Conservation (phyloP, 1,284 basidiomycete genomes). For the Malassezia psittaci region DNA sequence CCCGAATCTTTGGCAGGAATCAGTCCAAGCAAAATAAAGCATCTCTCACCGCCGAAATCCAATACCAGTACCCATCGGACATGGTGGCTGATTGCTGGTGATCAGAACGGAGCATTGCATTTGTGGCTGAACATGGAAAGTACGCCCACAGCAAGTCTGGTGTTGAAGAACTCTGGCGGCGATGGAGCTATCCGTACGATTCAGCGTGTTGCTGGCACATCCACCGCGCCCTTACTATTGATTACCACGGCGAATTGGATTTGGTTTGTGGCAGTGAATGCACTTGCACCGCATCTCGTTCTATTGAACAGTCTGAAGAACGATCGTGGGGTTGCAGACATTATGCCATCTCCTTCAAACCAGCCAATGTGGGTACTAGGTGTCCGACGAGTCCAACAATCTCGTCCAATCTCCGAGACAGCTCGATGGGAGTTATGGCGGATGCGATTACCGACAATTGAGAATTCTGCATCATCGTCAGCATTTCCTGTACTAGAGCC, state of each 20-base stretch:
- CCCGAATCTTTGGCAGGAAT: background rate
- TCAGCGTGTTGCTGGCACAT: background rate
- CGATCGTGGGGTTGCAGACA: constrained; percentile 7
- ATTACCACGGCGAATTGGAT: constrained; percentile 12
- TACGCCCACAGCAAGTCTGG: background rate
- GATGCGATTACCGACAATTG: constrained; percentile 1
- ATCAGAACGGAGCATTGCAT: constrained; percentile 6
- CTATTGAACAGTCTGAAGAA: constrained; percentile 7
- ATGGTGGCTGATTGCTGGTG: constrained; percentile 7
- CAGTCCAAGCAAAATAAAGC: background rate
- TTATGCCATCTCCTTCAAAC: background rate
- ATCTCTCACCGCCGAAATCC: background rate
- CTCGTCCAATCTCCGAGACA: background rate
- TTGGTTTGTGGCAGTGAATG: constrained; percentile 10
- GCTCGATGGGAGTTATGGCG: constrained; percentile 18
- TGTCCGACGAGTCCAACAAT: constrained; percentile 1
- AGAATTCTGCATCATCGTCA: background rate
- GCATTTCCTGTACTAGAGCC: background rate
- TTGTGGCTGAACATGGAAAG: background rate
- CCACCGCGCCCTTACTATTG: background rate
- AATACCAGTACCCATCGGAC: background rate
- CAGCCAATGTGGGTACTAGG: constrained; percentile 9
- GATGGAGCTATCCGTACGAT: constrained; percentile 9
- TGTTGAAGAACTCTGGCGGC: background rate
- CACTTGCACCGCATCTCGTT: background rate